Evolutionary conservation across 345 rosid species (phyloP).

Genomic region (Aegle marmelos): DNA sequence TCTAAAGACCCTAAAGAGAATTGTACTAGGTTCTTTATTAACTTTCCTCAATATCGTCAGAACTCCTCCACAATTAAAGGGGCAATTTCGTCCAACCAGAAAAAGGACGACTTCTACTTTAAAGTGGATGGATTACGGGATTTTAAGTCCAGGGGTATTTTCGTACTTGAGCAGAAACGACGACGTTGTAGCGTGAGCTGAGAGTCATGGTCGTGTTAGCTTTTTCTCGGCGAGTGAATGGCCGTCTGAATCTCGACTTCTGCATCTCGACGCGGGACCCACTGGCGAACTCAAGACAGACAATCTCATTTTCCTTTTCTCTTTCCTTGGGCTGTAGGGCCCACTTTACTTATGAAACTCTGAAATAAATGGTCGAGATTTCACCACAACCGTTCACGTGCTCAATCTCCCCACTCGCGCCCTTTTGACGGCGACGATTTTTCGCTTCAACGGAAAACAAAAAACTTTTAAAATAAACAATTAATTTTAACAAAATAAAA

Average conservation of each 20-base stretch:
- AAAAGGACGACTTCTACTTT: not conserved
- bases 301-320: not conserved
- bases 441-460: not conserved
- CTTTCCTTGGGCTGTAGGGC: conserved; percentile 11
- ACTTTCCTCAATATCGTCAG: too few relatives aligned
- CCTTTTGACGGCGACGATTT: conserved; percentile 33
- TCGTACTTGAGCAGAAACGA: not conserved
- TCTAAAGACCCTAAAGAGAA: too few relatives aligned
- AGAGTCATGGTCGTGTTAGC: not conserved
- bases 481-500: not conserved
- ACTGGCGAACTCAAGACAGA: conserved; percentile 12
- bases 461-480: not conserved
- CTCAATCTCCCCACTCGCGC: not conserved
- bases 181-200: not conserved
- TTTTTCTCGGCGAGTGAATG: conserved; percentile 7
- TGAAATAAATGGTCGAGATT: conserved; percentile 15
- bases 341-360: not conserved
- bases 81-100: not conserved
- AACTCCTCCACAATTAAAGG: not conserved
- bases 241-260: conserved; percentile 12
- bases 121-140: not conserved
- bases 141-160: not conserved
- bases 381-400: conserved; percentile 9
- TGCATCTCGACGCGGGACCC: conserved; percentile 16
- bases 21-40: not conserved